phyloP scores from a whole-genome alignment of 306 rosid species.

The Prunus armeniaca region DNA sequence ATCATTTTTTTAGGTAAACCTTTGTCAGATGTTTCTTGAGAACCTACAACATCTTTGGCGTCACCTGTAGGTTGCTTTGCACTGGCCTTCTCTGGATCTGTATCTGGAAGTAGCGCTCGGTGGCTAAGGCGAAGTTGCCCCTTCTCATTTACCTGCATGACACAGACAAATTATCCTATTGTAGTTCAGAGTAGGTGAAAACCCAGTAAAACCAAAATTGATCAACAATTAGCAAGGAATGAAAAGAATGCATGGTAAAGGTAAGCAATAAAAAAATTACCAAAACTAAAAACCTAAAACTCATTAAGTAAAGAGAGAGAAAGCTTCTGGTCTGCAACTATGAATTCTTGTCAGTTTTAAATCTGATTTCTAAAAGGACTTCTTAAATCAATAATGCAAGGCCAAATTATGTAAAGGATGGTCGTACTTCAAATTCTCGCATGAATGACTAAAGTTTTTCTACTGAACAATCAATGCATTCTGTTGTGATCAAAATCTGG shows the following conservation, averaged over 20 bases:
- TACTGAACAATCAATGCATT: too few species aligned
- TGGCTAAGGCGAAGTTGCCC: constrained; percentile 97
- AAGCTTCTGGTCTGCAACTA: not conserved
- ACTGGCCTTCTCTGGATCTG: constrained; percentile 45
- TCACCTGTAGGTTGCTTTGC: constrained; percentile 38
- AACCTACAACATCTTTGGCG: constrained; percentile 21
- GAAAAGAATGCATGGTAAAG: not conserved
- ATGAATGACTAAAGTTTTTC: not conserved
- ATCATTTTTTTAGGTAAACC: constrained; percentile 22
- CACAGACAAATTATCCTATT: constrained; percentile 22
- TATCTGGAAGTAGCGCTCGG: constrained; percentile 73
- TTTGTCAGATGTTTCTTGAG: constrained; percentile 22
- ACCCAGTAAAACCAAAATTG: constrained; percentile 15
- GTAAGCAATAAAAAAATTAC: not conserved
- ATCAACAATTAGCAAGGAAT: constrained; percentile 6
- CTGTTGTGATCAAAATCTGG: not conserved
- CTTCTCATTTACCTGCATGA: constrained; percentile 74
- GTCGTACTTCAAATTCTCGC: not conserved
- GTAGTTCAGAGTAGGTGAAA: not conserved
- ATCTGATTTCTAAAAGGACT: not conserved
- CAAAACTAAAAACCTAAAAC: not conserved
- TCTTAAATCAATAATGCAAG: not conserved
- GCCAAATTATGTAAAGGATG: not conserved
- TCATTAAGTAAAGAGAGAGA: not conserved
- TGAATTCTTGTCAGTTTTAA: not conserved